A percentile compares a stretch with the other conserved stretches of the same genome.
Conservation (phyloP, 1,139 yeast genomes). For the Arxiozyma bovina region DNA sequence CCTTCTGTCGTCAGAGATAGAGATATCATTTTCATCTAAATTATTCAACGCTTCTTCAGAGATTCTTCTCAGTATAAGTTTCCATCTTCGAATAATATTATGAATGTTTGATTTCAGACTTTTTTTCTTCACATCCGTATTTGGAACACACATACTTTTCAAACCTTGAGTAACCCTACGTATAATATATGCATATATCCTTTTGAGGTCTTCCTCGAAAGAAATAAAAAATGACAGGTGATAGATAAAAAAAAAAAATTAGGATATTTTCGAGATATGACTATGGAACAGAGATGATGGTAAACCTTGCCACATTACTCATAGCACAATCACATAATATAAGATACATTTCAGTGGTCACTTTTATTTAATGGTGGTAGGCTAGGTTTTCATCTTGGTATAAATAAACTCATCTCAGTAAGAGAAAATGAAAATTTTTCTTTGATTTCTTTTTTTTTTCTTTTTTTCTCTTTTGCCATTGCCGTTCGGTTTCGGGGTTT, state of each 20-base stretch:
- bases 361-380: too few species aligned
- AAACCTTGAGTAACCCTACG: neutral
- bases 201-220: too few species aligned
- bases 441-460: too few species aligned
- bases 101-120: slow-evolving; percentile 8
- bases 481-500: neutral
- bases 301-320: neutral
- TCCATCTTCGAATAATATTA: slow-evolving; percentile 19
- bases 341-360: too few species aligned
- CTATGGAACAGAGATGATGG: neutral
- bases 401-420: neutral
- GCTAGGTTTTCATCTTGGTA: neutral
- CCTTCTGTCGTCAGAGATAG: slow-evolving; percentile 14
- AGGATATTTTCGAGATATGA: neutral
- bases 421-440: neutral
- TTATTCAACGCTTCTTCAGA: slow-evolving; percentile 20
- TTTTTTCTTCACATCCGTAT: neutral
- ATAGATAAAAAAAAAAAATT: too few species aligned
- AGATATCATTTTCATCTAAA: slow-evolving; percentile 15
- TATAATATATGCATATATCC: neutral
- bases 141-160: neutral
- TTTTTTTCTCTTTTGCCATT: too few species aligned
- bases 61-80: slow-evolving; percentile 14
- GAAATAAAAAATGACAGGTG: neutral
- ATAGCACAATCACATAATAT: neutral